Conservation (phyloP, 2,329 filamentous ascomycete species). For the Cytospora chrysosperma region DNA sequence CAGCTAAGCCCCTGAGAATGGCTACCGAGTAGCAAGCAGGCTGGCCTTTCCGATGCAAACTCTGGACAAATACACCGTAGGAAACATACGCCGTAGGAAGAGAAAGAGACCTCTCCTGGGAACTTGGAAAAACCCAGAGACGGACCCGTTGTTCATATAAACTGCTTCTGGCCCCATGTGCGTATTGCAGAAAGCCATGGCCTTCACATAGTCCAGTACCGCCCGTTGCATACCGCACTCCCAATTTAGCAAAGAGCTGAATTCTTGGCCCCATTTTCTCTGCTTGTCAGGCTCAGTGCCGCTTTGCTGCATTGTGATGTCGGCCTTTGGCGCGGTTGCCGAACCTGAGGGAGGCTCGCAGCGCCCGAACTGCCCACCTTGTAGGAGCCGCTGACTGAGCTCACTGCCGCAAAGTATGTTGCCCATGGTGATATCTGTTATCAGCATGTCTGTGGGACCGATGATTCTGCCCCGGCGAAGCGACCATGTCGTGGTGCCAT, state of each 20-base stretch:
- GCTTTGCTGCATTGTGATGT: not conserved
- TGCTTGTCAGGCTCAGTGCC: not conserved
- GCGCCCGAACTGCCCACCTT: constrained; percentile 35
- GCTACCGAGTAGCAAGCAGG: not conserved
- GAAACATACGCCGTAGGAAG: not conserved
- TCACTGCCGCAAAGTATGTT: not conserved
- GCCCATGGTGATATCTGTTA: not conserved
- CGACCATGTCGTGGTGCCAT: not conserved
- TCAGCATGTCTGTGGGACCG: not conserved
- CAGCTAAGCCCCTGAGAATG: not conserved
- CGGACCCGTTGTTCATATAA: not conserved
- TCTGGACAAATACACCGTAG: rapidly evolving
- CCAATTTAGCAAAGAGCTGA: not conserved
- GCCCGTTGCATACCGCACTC: not conserved
- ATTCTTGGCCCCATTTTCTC: not conserved
- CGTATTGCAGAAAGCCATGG: not conserved
- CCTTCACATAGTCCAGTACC: not conserved
- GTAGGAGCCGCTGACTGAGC: not conserved
- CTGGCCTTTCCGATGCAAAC: not conserved
- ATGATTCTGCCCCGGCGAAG: not conserved
- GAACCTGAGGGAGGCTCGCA: constrained; percentile 61
- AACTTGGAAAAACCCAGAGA: not conserved
- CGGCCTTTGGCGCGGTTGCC: constrained; percentile 43
- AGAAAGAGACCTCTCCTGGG: not conserved
- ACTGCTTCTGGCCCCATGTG: not conserved